Evolutionary conservation across 1,284 basidiomycete species (phyloP).

Genomic region (Paramarasmius palmivorus): DNA sequence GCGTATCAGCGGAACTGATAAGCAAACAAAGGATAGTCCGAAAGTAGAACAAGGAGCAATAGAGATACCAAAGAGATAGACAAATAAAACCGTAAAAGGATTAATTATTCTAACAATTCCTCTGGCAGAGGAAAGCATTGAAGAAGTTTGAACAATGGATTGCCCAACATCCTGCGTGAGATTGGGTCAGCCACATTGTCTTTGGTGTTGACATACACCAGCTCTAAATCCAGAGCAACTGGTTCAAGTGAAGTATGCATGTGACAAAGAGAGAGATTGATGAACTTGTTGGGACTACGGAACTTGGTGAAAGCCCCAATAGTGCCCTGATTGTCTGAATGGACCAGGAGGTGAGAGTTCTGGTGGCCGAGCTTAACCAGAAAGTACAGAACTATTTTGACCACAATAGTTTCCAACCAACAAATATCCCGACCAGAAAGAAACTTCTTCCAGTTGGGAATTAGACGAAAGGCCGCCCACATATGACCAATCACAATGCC

Average conservation of each 20-base stretch:
- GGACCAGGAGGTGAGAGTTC: neutral
- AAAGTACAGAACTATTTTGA: slow-evolving; percentile 2
- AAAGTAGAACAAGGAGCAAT: too few species aligned
- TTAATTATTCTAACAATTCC: too few species aligned
- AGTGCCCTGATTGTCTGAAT: slow-evolving; percentile 11
- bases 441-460: neutral
- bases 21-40: too few species aligned
- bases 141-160: too few species aligned
- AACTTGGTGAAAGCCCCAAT: slow-evolving; percentile 12
- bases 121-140: too few species aligned
- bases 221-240: slow-evolving; percentile 22
- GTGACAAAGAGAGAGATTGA: slow-evolving; percentile 1
- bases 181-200: too few species aligned
- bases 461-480: slow-evolving; percentile 3
- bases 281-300: slow-evolving; percentile 4
- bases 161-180: too few species aligned
- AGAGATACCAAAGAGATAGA: too few species aligned
- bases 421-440: slow-evolving; percentile 9
- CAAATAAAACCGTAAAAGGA: too few species aligned
- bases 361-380: neutral
- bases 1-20: too few species aligned
- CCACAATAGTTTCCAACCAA: slow-evolving; percentile 12
- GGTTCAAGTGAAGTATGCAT: neutral
- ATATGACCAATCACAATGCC: neutral
- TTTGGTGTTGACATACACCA: slow-evolving; percentile 31